Evolutionary conservation across 371 early-diverging fungal genomes (phyloP).

Genomic region (Syncephalastrum racemosum): DNA sequence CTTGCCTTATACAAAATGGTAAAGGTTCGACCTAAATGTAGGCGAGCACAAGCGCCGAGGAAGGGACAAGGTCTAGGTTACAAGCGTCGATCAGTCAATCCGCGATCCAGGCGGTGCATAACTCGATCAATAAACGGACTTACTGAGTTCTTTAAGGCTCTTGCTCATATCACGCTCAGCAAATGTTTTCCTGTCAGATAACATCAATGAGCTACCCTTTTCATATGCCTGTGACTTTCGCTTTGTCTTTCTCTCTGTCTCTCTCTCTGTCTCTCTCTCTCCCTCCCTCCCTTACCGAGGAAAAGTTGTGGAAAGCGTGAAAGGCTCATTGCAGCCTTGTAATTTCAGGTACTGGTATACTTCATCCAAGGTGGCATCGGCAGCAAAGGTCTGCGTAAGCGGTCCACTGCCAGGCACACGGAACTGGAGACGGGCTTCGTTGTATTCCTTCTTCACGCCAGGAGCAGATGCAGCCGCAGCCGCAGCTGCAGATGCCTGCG

Average conservation of each 20-base stretch:
- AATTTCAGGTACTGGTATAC: conserved; percentile 67
- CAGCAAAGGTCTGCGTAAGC: conserved; percentile 70
- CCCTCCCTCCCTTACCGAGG: conserved; percentile 52
- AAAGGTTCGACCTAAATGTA: conserved; percentile 5
- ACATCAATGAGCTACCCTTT: neutral
- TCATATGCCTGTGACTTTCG: neutral
- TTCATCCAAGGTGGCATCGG: conserved; percentile 62
- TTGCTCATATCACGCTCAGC: conserved; percentile 33
- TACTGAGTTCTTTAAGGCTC: conserved; percentile 54
- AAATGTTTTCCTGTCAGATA: conserved; percentile 36
- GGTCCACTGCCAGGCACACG: conserved; percentile 54
- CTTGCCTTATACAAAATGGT: conserved; percentile 47
- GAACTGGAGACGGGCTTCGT: conserved; percentile 72
- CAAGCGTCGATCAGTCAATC: neutral
- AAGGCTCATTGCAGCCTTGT: conserved; percentile 55
- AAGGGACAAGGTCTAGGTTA: conserved; percentile 38
- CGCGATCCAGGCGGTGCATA: neutral
- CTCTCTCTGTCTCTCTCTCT: neutral
- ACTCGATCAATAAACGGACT: conserved; percentile 13
- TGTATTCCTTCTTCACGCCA: conserved; percentile 58
- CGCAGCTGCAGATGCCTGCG: conserved; percentile 16
- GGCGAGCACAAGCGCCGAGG: conserved; percentile 34
- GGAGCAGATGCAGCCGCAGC: conserved; percentile 20
- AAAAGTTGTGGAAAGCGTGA: conserved; percentile 70
- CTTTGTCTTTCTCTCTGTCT: neutral